These are phyloP conservation scores for Tylopilus sp. DNA, from an alignment of 768 basidiomycete genomes.

Conservation along the genomic window DNA sequence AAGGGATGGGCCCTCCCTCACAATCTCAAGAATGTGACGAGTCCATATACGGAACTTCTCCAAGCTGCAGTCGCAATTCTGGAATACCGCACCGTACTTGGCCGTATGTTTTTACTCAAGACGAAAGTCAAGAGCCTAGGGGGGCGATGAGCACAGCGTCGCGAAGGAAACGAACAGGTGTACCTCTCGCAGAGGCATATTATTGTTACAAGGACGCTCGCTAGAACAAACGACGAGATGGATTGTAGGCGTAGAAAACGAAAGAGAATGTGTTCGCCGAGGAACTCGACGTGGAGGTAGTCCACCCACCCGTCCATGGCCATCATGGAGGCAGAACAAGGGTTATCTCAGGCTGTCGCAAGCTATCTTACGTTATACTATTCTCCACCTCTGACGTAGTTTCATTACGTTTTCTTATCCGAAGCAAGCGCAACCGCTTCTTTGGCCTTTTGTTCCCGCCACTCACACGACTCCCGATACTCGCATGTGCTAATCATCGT, in stretches of 20 bases:
- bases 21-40: conserved; percentile 60
- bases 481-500: conserved; percentile 56
- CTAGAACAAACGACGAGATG: conserved; percentile 45
- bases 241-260: conserved; percentile 44
- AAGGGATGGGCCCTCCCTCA: conserved; percentile 38
- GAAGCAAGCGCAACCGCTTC: conserved; percentile 25
- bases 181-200: conserved; percentile 63
- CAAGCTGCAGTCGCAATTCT: conserved; percentile 48
- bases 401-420: background rate
- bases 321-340: background rate
- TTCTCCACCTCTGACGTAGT: background rate
- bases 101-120: conserved; percentile 47
- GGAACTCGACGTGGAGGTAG: conserved; percentile 39
- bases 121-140: conserved; percentile 49
- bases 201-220: conserved; percentile 39
- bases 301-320: conserved; percentile 48
- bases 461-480: conserved; percentile 74
- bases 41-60: conserved; percentile 53
- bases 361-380: conserved; percentile 11
- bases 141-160: conserved; percentile 2
- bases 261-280: conserved; percentile 47
- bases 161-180: background rate
- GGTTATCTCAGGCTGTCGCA: background rate
- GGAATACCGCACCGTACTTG: conserved; percentile 39
- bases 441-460: conserved; percentile 54